A percentile compares a stretch with the other conserved stretches of the same genome.
Conservation (phyloP, 163 green algal genomes). For the Coccomyxa subellipsoidea region DNA sequence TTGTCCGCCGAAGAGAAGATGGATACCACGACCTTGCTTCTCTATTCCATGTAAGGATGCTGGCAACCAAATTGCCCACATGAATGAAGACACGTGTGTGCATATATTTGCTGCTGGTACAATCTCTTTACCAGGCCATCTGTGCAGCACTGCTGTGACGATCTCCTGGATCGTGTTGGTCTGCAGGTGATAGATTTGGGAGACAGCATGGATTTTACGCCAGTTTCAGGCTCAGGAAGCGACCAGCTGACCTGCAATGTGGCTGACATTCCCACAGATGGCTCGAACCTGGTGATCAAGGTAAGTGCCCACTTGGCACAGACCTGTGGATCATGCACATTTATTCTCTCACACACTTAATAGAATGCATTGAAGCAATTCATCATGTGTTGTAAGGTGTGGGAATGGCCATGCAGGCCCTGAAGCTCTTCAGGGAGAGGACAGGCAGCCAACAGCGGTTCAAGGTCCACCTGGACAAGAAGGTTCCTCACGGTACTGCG, state of each 20-base stretch:
- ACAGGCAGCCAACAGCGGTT: conserved; percentile 70
- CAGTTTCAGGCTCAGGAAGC: conserved; percentile 28
- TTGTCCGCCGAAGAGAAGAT: conserved; percentile 81
- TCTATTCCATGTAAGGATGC: conserved; percentile 86
- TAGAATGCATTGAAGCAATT: background rate
- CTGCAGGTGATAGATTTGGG: conserved; percentile 89
- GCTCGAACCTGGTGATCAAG: conserved; percentile 93
- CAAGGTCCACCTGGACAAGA: conserved; percentile 78
- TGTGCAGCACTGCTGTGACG: too few relatives aligned
- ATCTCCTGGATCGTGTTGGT: background rate
- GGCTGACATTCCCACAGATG: conserved; percentile 81
- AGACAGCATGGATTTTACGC: conserved; percentile 80
- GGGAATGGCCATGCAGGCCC: conserved; percentile 55
- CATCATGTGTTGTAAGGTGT: too few relatives aligned
- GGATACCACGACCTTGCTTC: conserved; percentile 96
- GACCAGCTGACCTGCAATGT: conserved; percentile 79
- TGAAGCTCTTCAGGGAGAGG: conserved; percentile 80
- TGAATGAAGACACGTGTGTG: too few relatives aligned
- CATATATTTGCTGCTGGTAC: too few relatives aligned
- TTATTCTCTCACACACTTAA: background rate
- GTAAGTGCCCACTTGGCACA: too few relatives aligned
- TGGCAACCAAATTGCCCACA: background rate
- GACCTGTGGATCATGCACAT: background rate
- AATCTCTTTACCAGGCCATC: too few relatives aligned
- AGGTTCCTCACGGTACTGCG: conserved; percentile 72